Conservation (phyloP, 495 filamentous ascomycete species). For the Mytilinidion resinicola region DNA sequence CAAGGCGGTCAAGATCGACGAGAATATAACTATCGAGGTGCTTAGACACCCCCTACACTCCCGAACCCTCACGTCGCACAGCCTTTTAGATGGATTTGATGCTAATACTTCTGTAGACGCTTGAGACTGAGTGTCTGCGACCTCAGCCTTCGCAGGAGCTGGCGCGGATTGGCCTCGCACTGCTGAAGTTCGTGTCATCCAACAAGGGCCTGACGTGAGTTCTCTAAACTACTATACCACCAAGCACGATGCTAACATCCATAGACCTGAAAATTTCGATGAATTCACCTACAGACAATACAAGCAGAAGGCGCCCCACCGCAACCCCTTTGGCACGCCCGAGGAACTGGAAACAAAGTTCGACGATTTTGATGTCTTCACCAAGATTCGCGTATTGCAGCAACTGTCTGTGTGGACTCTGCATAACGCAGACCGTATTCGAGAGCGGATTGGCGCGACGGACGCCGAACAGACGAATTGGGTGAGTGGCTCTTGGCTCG, state of each 20-base stretch:
- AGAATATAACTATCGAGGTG: constrained; percentile 82
- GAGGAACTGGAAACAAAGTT: constrained; percentile 69
- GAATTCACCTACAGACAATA: constrained; percentile 92
- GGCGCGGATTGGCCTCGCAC: constrained; percentile 73
- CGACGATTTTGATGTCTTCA: constrained; percentile 72
- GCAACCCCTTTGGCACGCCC: constrained; percentile 74
- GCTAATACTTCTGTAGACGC: constrained; percentile 53
- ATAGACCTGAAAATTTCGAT: constrained; percentile 80
- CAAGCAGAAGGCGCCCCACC: constrained; percentile 66
- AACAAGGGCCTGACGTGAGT: constrained; percentile 85
- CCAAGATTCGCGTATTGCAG: constrained; percentile 82
- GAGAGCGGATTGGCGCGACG: constrained; percentile 78
- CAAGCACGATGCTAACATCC: constrained; percentile 1
- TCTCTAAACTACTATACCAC: not conserved
- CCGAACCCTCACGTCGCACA: not conserved
- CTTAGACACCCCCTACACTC: constrained; percentile 23
- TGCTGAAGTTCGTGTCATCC: constrained; percentile 90
- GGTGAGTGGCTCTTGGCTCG: constrained; percentile 48
- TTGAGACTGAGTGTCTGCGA: constrained; percentile 83
- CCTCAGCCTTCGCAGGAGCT: constrained; percentile 64
- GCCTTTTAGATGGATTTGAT: not conserved
- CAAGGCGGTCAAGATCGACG: constrained; percentile 77
- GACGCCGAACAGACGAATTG: constrained; percentile 76
- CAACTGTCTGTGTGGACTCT: constrained; percentile 90
- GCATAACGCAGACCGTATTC: constrained; percentile 73